Percentiles rank a stretch among this genome's conserved stretches.
Evolutionary conservation across 164 flowering plant species (phyloP).

Genomic region (Magnolia kwangsiensis): DNA sequence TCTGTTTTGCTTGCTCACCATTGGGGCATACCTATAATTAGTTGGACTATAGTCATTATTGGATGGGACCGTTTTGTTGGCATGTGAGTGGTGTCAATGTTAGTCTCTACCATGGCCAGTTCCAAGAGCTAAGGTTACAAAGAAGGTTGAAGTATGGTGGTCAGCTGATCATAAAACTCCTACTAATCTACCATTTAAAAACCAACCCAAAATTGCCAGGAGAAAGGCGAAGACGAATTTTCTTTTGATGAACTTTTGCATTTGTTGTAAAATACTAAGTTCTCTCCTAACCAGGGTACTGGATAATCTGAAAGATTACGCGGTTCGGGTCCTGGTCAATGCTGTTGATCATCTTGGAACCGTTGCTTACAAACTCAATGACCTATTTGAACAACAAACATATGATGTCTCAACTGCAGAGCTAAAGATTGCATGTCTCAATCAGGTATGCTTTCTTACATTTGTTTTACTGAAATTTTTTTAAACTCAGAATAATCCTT

Average conservation of each 20-base stretch:
- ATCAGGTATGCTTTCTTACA: conserved; percentile 54
- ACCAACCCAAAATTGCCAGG: no score
- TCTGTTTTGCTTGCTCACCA: no score
- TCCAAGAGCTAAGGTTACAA: no score
- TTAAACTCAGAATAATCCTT: neutral
- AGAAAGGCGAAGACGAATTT: no score
- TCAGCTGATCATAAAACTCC: no score
- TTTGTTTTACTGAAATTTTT: conserved; percentile 5
- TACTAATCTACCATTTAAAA: no score
- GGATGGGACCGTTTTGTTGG: no score
- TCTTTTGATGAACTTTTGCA: neutral
- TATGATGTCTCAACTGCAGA: conserved; percentile 66
- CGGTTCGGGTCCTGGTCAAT: conserved; percentile 91
- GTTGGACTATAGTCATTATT: no score
- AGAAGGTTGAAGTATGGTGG: no score
- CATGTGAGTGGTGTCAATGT: no score
- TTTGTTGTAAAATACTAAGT: neutral
- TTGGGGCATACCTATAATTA: no score
- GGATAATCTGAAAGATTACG: conserved; percentile 92
- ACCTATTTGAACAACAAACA: conserved; percentile 84
- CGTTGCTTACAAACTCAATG: conserved; percentile 91
- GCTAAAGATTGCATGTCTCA: conserved; percentile 55
- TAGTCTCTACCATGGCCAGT: no score
- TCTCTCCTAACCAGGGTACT: conserved; percentile 54
- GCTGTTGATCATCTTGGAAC: conserved; percentile 99